A percentile compares a stretch with the other conserved stretches of the same genome.
Evolutionary conservation across 169 alveolate species (phyloP).

Genomic region (Babesia ovis): DNA sequence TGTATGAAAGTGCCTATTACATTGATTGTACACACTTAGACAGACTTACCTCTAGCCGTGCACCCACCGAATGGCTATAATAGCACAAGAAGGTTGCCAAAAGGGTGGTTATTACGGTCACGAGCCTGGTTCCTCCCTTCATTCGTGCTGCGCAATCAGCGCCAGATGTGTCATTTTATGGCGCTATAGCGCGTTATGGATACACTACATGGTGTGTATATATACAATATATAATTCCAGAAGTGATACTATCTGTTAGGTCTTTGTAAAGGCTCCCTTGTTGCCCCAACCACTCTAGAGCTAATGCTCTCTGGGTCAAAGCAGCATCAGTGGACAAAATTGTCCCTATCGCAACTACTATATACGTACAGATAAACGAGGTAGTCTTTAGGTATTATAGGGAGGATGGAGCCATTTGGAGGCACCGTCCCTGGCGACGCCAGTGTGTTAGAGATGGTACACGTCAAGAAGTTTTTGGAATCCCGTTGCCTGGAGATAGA

Average conservation of each 20-base stretch:
- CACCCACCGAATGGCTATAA: neutral
- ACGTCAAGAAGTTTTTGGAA: conserved; percentile 54
- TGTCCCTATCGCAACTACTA: neutral
- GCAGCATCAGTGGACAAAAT: neutral
- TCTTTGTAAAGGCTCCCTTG: too few species aligned
- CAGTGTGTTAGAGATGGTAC: conserved; percentile 48
- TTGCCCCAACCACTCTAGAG: too few species aligned
- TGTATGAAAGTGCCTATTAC: neutral
- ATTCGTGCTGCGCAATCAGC: conserved; percentile 28
- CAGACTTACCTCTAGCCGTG: neutral
- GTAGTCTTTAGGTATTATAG: neutral
- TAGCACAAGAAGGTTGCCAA: neutral
- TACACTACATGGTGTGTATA: neutral
- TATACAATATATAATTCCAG: neutral
- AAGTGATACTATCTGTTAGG: too few species aligned
- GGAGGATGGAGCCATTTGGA: conserved; percentile 19
- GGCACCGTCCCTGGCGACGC: conserved; percentile 64
- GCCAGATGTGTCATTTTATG: conserved; percentile 1
- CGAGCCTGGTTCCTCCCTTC: conserved; percentile 2
- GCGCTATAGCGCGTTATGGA: neutral
- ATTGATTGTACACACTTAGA: neutral
- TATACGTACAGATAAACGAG: neutral
- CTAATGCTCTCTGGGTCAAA: neutral
- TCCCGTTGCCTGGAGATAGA: conserved; percentile 56
- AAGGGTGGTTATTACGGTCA: neutral